Base-by-base conservation (phyloP, 176 grass and related monocot genomes). In the Oryza meyeriana region DNA sequence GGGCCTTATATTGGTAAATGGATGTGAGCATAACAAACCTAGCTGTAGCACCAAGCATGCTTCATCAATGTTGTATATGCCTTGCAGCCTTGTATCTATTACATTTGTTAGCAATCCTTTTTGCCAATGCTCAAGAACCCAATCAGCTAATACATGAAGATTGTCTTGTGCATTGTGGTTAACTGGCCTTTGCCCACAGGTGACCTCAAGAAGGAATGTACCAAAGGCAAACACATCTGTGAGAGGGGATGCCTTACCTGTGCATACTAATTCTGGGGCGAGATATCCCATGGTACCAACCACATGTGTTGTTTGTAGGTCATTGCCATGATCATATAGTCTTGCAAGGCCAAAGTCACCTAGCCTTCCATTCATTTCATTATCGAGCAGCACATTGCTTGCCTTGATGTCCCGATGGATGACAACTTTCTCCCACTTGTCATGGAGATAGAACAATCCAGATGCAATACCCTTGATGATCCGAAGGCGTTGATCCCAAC, bases 11-110 rank as follows among this genome's bases (percentile, higher is more conserved):
- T 50, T 31, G 0, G 84, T 66, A 11, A 52, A 71, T 22, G 88
- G 75, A 3, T 86, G 88, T 12, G 77, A 86, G 62, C 83, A 90
- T 20, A 86, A 10, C 3, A 90, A 8, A 20, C 88, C 84, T 26
- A 90, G 38, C 65, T 83, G 69, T 16, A 90, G 65, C 24, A 82
- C 88, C 24, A 83, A 39, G 71, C 73, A 47, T 42, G 82, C 62
- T 33, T 90, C 73, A 47, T 71, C 28, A 17, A 31, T 16, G 12
- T 34, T 48, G n/a, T 78, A 86, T 0, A 44, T 17, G 4, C 45
- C 42, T 27, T 67, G 25, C 20, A 86, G 66, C 26, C 68, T 86
- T 13, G 25, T 16, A 80, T 86, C 84, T 14, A 80, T 58, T 31
- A 47, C 42, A 10, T 64, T 64, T 4, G 10, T 65, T 40, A 86